phyloP scores from a whole-genome alignment of 2,329 filamentous ascomycete species.

The Pyrenochaeta sp. region DNA sequence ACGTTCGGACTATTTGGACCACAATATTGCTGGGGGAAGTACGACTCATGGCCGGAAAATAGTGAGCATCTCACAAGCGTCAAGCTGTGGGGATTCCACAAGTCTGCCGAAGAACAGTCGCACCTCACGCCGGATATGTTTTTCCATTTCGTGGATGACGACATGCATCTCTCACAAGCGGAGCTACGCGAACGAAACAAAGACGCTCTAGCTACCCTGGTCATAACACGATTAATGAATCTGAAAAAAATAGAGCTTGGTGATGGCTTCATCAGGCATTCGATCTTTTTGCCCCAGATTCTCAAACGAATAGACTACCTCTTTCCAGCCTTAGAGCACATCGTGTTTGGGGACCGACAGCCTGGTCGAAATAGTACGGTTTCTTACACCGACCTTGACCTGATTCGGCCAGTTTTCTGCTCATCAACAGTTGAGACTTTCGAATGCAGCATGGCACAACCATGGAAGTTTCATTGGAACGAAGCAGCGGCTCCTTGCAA shows the following conservation, averaged over 20 bases:
- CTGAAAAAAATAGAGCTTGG: conserved; percentile 28
- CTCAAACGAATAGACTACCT: conserved; percentile 29
- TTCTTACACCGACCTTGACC: conserved; percentile 32
- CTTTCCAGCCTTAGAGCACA: conserved; percentile 25
- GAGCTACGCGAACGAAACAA: conserved; percentile 29
- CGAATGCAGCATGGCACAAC: conserved; percentile 32
- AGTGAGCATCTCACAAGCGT: conserved; percentile 6
- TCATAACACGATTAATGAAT: conserved; percentile 28
- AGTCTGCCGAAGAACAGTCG: conserved; percentile 21
- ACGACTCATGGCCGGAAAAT: conserved; percentile 28
- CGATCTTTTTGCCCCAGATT: conserved; percentile 35
- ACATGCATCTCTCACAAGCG: conserved; percentile 29
- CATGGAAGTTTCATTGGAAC: conserved; percentile 32
- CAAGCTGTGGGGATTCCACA: conserved; percentile 33
- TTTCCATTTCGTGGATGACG: conserved; percentile 31
- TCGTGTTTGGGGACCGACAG: conserved; percentile 27
- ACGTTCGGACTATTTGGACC: conserved; percentile 24
- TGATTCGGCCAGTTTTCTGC: conserved; percentile 35
- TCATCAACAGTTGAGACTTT: conserved; percentile 25
- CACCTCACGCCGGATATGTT: conserved; percentile 31
- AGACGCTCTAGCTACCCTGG: conserved; percentile 30
- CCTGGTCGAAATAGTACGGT: conserved; percentile 17
- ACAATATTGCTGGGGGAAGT: conserved; percentile 27
- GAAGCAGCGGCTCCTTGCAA: conserved; percentile 19
- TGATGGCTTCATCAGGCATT: conserved; percentile 35